These are phyloP conservation scores for Phialocephala sp. DNA, from an alignment of 2,329 filamentous ascomycete species.

Conservation along the genomic window DNA sequence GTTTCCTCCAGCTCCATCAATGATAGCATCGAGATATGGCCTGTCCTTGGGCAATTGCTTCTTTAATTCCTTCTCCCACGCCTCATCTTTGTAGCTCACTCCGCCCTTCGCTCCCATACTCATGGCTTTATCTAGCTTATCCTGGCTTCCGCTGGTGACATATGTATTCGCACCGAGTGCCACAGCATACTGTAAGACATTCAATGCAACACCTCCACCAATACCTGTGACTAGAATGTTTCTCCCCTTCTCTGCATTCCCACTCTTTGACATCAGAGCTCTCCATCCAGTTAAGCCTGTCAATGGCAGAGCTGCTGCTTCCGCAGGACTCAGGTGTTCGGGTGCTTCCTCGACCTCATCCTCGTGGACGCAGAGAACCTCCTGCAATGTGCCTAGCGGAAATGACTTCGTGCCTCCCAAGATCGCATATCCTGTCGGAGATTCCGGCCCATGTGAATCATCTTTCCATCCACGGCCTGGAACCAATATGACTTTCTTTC, in stretches of 20 bases:
- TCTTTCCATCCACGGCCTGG: conserved; percentile 80
- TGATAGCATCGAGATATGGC: conserved; percentile 77
- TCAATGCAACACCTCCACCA: conserved; percentile 87
- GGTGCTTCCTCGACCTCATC: conserved; percentile 79
- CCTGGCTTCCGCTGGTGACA: conserved; percentile 60
- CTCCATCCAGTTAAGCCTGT: conserved; percentile 90
- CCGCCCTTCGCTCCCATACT: conserved; percentile 79
- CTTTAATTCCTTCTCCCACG: conserved; percentile 80
- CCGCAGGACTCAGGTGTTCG: conserved; percentile 69
- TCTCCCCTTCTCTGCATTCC: conserved; percentile 64
- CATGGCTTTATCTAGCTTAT: conserved; percentile 74
- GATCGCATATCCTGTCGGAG: conserved; percentile 63
- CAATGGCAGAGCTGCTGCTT: conserved; percentile 84
- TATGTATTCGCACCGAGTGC: conserved; percentile 59
- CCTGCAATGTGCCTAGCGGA: conserved; percentile 73
- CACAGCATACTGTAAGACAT: conserved; percentile 79
- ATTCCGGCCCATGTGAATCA: conserved; percentile 75
- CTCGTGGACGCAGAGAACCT: conserved; percentile 72
- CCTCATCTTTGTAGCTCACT: conserved; percentile 78
- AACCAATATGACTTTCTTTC: conserved; percentile 77
- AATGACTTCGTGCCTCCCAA: conserved; percentile 71
- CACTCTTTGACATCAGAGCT: conserved; percentile 80
- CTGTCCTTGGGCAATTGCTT: conserved; percentile 66
- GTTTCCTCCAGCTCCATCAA: conserved; percentile 91
- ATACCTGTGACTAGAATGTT: conserved; percentile 91